Conservation (phyloP, 495 filamentous ascomycete genomes). For the Penicillium odoratum region DNA sequence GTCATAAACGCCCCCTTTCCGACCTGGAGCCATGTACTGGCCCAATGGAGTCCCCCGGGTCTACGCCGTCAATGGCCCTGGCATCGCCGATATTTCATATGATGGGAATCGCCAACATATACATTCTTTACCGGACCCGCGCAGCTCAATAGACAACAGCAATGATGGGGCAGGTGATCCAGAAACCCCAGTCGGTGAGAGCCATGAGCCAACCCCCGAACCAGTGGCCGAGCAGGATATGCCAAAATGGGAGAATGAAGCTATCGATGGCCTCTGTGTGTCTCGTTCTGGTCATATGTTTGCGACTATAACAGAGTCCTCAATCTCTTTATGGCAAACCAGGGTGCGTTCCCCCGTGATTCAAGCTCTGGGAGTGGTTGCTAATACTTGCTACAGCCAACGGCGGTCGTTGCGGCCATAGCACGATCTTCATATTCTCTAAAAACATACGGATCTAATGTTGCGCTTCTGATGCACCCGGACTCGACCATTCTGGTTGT, state of each 20-base stretch:
- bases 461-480: constrained; percentile 80
- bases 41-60: constrained; percentile 87
- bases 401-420: constrained; percentile 81
- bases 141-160: constrained; percentile 9
- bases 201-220: constrained; percentile 12
- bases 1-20: constrained; percentile 27
- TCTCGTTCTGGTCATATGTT: constrained; percentile 85
- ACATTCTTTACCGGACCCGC: background rate
- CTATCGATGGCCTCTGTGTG: constrained; percentile 72
- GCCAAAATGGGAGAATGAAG: constrained; percentile 50
- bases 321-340: constrained; percentile 91
- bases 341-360: constrained; percentile 57
- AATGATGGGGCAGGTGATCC: constrained; percentile 8
- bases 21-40: constrained; percentile 84
- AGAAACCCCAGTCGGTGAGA: constrained; percentile 13
- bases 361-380: constrained; percentile 9
- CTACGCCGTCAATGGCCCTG: constrained; percentile 71
- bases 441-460: constrained; percentile 79
- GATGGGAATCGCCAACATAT: constrained; percentile 35
- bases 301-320: constrained; percentile 79
- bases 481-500: constrained; percentile 90
- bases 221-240: constrained; percentile 21
- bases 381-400: constrained; percentile 63
- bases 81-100: constrained; percentile 36
- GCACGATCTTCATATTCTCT: constrained; percentile 77